phyloP scores from a whole-genome alignment of 2,329 filamentous ascomycete species.

The Fusarium subglutinans region DNA sequence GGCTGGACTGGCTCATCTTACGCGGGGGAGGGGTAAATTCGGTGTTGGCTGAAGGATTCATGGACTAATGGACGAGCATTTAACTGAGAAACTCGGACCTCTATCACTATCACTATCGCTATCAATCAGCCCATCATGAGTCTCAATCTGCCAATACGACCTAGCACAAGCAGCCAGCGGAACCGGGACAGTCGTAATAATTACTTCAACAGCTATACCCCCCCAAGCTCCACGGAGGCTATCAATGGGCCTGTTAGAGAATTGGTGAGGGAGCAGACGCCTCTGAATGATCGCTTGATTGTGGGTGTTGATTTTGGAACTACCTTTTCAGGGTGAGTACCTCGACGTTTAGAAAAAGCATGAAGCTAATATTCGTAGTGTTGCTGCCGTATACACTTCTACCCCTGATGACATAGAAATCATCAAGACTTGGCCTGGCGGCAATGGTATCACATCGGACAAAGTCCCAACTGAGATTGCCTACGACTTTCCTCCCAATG shows the following conservation, averaged over 20 bases:
- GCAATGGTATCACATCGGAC: conserved; percentile 87
- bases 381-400: conserved; percentile 77
- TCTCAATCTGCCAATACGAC: conserved; percentile 61
- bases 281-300: conserved; percentile 71
- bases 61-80: conserved; percentile 20
- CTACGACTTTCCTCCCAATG: conserved; percentile 55
- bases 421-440: conserved; percentile 86
- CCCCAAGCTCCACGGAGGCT: conserved; percentile 67
- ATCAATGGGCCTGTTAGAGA: conserved; percentile 70
- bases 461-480: conserved; percentile 86
- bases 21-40: conserved; percentile 41
- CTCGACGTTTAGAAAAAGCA: background rate
- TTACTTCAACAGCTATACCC: conserved; percentile 65
- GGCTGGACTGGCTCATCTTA: conserved; percentile 13
- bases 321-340: conserved; percentile 78
- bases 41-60: conserved; percentile 16
- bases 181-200: conserved; percentile 63
- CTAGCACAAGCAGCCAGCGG: conserved; percentile 56
- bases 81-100: conserved; percentile 8
- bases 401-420: conserved; percentile 84
- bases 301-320: conserved; percentile 86
- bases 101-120: background rate
- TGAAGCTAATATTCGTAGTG: conserved; percentile 46
- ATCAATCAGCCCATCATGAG: conserved; percentile 52
- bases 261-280: conserved; percentile 60